Evolutionary conservation across 2,329 filamentous ascomycete genomes (phyloP), one percentile per base, ranked within the genome.

Genomic region (Ramularia collo-cygni): DNA sequence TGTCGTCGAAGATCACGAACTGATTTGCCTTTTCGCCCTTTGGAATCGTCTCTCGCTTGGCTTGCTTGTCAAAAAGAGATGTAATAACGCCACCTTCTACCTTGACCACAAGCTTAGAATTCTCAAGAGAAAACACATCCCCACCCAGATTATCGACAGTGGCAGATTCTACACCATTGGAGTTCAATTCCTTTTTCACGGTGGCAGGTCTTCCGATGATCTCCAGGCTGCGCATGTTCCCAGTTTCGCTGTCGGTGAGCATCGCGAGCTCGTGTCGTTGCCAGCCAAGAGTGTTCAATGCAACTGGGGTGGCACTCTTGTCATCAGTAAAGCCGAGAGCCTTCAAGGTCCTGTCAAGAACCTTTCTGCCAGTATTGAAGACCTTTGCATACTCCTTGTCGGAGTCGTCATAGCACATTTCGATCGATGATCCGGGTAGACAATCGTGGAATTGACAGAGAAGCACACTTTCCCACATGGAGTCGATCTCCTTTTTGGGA

Each of bases 391-490:
- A 98, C 5, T 95, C 73, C 62, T 88, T 76, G 59, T 95, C 84
- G 3, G 89, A 94, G 60, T 98, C 92, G 61, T 94, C 86, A 56
- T 96, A 96, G 63, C 88, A 95, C 88, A 96, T 95, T 63, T 93
- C 89, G 54, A 98, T 96, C 24, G 80, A 85, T 59, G 87, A 95
- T 40, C 92, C 92, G 1, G 92, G 92, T 37, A 98, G 72, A 60
- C 92, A 96, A 60, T 98, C 92, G 51, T 98, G 92, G 72, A 98
- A 98, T 57, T 98, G 92, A 52, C 90, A 96, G 17, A 96, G 76
- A 16, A 96, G 72, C 3, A 90, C 83, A 40, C 76, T 75, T 68
- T 96, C 90, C 92, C 92, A 98, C 80, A 98, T 93, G 42, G 83
- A 75, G 58, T 98, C 92, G 40, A 98, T 81, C n/a, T 92, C 79